Evolutionary conservation across 2,329 filamentous ascomycete genomes (phyloP), one percentile per base, ranked within the genome.

Genomic region (Fusarium staphyleae): DNA sequence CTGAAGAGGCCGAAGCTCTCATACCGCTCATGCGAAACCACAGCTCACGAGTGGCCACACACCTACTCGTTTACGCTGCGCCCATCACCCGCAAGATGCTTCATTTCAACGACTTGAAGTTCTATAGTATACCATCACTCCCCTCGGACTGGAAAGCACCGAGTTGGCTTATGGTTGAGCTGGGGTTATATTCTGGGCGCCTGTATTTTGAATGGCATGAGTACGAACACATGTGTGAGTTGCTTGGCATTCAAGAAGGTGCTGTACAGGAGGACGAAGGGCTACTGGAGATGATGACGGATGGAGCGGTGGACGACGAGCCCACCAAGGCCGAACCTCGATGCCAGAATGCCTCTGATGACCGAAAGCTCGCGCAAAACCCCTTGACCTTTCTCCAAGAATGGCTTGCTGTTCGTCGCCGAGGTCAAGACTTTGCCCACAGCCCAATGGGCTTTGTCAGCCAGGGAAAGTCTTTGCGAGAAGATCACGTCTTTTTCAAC

Each of bases 161-260:
- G 0, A 35, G 57, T 0, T 86, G 82, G 82, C 70, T 88, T 0
- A 74, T 69, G 1, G 74, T 82, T 0, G 81, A 89, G 62, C 66
- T 89, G 0, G 85, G 85, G 0, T 74, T 89, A 7, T 79, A 87
- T 47, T 74, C 83, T 0, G 87, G 86, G 0, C 76, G 85, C 0
- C 72, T 89, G 0, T 88, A 88, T 60, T 80, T 87, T 45, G 74
- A 79, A 0, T 83, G 74, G 69, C 57, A 71, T 0, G 82, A 87
- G 36, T 76, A 79, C 37, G 37, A 53, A 1, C 32, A 52, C 2
- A 61, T 81, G 13, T 70, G 66, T 10, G 30, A 50, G 1, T 65
- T 75, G 13, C 61, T 79, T 3, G 72, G 70, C 0, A 69, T 73
- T 2, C 28, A 52, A 18, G 55, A 57, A 7, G 47, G 35, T 2